A percentile compares a stretch with the other conserved stretches of the same genome.
phyloP scores from a whole-genome alignment of 1,284 basidiomycete genomes.

The Tilletia horrida region DNA sequence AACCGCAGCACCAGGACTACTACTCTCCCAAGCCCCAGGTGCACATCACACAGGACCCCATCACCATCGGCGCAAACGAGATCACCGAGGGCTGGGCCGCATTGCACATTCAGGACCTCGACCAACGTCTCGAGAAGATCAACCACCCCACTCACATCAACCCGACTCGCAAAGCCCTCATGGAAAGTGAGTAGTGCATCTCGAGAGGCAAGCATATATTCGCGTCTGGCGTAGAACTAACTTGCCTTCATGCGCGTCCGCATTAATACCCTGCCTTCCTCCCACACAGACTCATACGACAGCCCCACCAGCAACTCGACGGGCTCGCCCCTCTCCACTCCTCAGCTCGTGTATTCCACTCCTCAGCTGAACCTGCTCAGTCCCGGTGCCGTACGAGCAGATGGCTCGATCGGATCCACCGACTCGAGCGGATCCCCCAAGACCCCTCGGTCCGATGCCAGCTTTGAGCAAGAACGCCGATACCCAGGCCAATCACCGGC shows the following conservation, averaged over 20 bases:
- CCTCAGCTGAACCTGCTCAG: neutral
- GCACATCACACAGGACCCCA: slow-evolving; percentile 9
- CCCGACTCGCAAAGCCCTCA: slow-evolving; percentile 4
- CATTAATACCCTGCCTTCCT: too few species aligned
- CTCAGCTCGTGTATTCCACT: slow-evolving; percentile 8
- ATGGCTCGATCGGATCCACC: slow-evolving; percentile 4
- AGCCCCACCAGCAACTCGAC: slow-evolving; percentile 11
- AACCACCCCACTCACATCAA: neutral
- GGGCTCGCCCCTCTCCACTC: slow-evolving; percentile 1
- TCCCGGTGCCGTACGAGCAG: neutral
- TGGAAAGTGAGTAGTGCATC: neutral
- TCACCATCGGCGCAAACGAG: slow-evolving; percentile 12
- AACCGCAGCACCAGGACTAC: neutral
- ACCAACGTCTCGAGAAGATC: slow-evolving; percentile 12
- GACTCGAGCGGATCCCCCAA: neutral
- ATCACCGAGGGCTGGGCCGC: slow-evolving; percentile 16
- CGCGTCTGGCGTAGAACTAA: too few species aligned
- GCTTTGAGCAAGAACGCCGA: slow-evolving; percentile 13
- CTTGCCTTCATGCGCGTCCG: too few species aligned
- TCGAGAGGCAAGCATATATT: neutral
- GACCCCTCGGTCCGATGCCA: slow-evolving; percentile 6
- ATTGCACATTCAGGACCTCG: slow-evolving; percentile 9
- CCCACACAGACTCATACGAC: slow-evolving; percentile 2
- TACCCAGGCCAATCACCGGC: neutral
- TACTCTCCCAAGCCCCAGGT: neutral